Conservation (phyloP, 345 rosid genomes). For the Excoecaria agallocha region DNA sequence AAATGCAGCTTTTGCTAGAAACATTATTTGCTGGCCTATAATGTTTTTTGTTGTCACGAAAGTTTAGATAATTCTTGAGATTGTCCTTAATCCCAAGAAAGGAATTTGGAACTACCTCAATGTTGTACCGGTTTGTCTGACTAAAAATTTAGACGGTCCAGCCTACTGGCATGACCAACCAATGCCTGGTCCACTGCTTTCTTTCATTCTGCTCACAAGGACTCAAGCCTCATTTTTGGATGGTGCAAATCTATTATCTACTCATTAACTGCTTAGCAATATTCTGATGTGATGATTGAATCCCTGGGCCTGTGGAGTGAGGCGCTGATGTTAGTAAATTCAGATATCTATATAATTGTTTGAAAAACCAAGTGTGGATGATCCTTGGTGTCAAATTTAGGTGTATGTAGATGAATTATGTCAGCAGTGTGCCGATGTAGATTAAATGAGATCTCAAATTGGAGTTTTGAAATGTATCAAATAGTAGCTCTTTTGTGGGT, state of each 20-base stretch:
- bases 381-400: too few species aligned
- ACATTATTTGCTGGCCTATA: neutral
- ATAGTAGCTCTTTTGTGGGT: too few species aligned
- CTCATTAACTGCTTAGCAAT: neutral
- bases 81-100: neutral
- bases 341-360: too few species aligned
- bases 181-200: neutral
- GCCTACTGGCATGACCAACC: neutral
- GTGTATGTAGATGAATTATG: too few species aligned
- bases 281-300: neutral
- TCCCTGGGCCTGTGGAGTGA: neutral
- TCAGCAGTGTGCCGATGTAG: too few species aligned
- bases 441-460: too few species aligned
- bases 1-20: neutral
- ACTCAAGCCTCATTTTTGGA: neutral
- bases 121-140: neutral
- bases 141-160: neutral
- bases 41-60: neutral
- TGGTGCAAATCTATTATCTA: neutral
- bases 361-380: too few species aligned
- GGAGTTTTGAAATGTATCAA: too few species aligned
- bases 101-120: neutral
- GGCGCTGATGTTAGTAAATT: too few species aligned
- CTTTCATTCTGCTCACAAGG: too few species aligned
- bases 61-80: neutral